phyloP scores from a whole-genome alignment of 768 basidiomycete genomes.

The Chalciporus sphaerocephalus region DNA sequence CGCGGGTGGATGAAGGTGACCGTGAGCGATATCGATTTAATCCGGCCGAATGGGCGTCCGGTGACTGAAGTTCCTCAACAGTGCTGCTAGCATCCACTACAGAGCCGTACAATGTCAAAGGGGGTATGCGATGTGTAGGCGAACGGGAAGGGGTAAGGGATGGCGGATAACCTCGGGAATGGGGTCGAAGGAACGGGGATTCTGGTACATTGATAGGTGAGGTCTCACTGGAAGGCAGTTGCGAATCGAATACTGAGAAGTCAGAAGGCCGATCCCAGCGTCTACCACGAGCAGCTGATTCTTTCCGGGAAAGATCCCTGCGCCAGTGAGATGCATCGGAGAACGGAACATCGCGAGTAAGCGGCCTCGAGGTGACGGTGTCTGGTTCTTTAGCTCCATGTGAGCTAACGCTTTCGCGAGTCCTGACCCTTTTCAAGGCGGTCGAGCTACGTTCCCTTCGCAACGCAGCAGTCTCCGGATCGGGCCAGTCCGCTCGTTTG shows the following conservation, averaged over 20 bases:
- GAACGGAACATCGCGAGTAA: slow-evolving; percentile 41
- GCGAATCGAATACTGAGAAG: slow-evolving; percentile 32
- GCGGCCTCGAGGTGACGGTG: slow-evolving; percentile 26
- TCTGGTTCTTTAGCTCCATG: slow-evolving; percentile 23
- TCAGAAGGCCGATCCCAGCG: slow-evolving; percentile 53
- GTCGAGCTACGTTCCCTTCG: slow-evolving; percentile 66
- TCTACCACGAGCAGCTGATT: slow-evolving; percentile 50
- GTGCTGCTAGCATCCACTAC: slow-evolving; percentile 1
- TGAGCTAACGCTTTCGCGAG: slow-evolving; percentile 42
- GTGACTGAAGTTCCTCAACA: neutral
- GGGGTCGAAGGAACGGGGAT: slow-evolving; percentile 39
- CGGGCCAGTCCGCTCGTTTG: slow-evolving; percentile 82
- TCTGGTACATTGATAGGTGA: slow-evolving; percentile 30
- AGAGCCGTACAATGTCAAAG: slow-evolving; percentile 26
- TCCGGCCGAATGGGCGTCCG: slow-evolving; percentile 1
- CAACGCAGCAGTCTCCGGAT: slow-evolving; percentile 67
- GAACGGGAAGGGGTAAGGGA: slow-evolving; percentile 49
- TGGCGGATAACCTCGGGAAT: slow-evolving; percentile 47
- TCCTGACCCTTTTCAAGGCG: slow-evolving; percentile 50
- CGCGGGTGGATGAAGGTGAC: slow-evolving; percentile 38
- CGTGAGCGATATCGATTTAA: slow-evolving; percentile 25
- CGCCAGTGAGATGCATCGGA: slow-evolving; percentile 55
- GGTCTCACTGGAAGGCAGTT: slow-evolving; percentile 25
- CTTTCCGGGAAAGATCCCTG: slow-evolving; percentile 45
- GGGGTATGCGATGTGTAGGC: slow-evolving; percentile 34